Evolutionary conservation across 2,329 filamentous ascomycete species (phyloP), one percentile per base, ranked within the genome.

Genomic region (Pochonia chlamydosporia): DNA sequence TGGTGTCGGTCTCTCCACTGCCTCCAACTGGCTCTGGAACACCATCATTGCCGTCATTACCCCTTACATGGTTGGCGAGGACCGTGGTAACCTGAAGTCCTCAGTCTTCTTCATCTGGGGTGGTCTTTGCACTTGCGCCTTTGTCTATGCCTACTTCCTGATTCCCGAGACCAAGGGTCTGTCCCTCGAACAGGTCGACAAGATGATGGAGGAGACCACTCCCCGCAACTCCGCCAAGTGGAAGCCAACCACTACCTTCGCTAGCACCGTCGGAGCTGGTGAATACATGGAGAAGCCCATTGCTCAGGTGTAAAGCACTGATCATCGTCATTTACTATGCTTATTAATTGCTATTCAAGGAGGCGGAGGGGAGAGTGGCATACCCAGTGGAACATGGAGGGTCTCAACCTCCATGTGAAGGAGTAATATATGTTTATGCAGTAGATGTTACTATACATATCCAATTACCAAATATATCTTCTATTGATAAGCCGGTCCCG

Each of bases 11-110:
- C 78, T 95, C 39, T 91, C 89, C 35, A 95, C 90, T 8, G 87
- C 89, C 51, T 89, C 84, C 63, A 95, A 95, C 79, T 95, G 89
- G 89, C 78, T 93, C 53, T 93, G 88, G 88, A 93, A 90, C 73
- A 89, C 84, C 66, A 78, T 78, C 60, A 78, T 79, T 45, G 66
- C 81, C 49, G 77, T 89, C 64, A 87, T 89, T 67, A 87, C 81
- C 7, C 85, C 85, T 14, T 88, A 85, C 73, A 84, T 88, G 68
- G 77, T 86, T 28, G 79, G 78, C 28, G 58, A 66, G 35, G 71
- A 79, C 51, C 67, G 78, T 52, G 84, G 81, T 53, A 82, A 89
- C 68, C 71, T 90, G 48, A 77, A 75, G 59, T 76, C 83, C 25
- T 81, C 78, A 58, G 82, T 88, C 56, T 88, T 88, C 79, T 88